Evolutionary conservation across 345 rosid species (phyloP), one percentile per base, ranked within the genome.

Genomic region (Eucalyptus curtisii): DNA sequence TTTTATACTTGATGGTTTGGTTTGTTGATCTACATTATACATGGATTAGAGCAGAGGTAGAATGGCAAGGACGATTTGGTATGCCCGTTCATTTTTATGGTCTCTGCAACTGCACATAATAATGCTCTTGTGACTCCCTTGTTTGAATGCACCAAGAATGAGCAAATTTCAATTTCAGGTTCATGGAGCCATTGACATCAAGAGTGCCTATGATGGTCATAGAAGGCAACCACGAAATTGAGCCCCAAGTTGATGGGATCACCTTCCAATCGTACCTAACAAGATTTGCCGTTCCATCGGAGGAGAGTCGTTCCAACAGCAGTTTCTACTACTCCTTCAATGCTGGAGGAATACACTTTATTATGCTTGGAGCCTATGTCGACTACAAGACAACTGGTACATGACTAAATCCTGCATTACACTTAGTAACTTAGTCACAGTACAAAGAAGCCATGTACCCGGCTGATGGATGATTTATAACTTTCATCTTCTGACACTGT

Each of bases 171-270:
- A 40, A 76, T 40, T 90, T 81, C 90, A 96, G 99, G 95, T 97
- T 95, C 91, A 96, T 97, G 99, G 93, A 96, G 95, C 97, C 95
- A 49, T 81, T 97, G 89, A 95, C 91, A 68, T 96, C 99, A 25
- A 94, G 92, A 92, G 94, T 95, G 88, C 99, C 99, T 37, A 95
- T 95, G 92, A 97, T 97, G 99, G 97, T 96, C 88, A 91, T 94
- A 27, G 96, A 94, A 90, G 99, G 99, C 40, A 97, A 96, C 93
- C 97, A 97, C 87, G 97, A 96, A 90, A 96, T 97, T 82, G 99
- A 97, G 89, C 95, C 95, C 88, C 99, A 97, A 90, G 96, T 89
- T 86, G 92, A 91, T 17, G 94, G 94, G 87, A 86, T 93, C 87
- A 95, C 96, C 84, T 97, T 96, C 93, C 89, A 94, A 86, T 94